phyloP scores from a whole-genome alignment of 2,329 filamentous ascomycete species.

The Cercospora janseana region DNA sequence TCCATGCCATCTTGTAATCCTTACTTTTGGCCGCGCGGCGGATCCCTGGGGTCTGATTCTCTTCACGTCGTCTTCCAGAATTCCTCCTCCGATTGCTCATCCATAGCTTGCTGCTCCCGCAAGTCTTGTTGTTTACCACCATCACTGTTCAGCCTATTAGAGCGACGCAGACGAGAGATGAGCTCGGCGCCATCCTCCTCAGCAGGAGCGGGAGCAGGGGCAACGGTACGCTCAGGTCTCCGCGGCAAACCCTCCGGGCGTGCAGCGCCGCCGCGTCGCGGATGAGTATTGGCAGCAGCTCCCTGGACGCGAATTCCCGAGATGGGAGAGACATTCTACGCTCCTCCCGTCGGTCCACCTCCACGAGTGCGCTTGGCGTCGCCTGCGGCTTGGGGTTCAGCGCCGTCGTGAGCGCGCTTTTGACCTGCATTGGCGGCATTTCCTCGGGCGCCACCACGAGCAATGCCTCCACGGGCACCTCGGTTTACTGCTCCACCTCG shows the following conservation, averaged over 20 bases:
- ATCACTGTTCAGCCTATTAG: background rate
- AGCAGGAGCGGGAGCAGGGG: background rate
- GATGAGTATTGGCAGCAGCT: background rate
- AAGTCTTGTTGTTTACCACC: background rate
- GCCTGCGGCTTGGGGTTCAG: conserved; percentile 24
- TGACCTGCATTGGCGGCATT: conserved; percentile 34
- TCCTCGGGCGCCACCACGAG: conserved; percentile 30
- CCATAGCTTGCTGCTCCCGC: conserved; percentile 5
- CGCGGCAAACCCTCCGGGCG: too few species aligned
- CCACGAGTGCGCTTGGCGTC: conserved; percentile 36
- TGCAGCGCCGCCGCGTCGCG: background rate
- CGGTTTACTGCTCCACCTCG: conserved; percentile 14
- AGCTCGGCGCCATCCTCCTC: background rate
- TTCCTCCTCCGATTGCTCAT: conserved; percentile 5
- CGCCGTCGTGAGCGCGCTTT: conserved; percentile 38
- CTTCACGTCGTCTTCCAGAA: conserved; percentile 7
- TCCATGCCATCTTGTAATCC: too few species aligned
- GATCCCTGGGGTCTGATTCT: too few species aligned
- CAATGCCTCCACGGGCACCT: conserved; percentile 18
- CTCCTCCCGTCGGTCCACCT: conserved; percentile 24
- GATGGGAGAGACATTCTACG: conserved; percentile 16
- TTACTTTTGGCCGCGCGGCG: too few species aligned
- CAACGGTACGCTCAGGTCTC: too few species aligned
- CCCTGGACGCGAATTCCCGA: conserved; percentile 8
- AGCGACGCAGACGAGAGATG: conserved; percentile 1